Percentiles rank a stretch among this genome's conserved stretches.
These are phyloP conservation scores for Talaromyces sp. DNA, from an alignment of 2,329 filamentous ascomycete genomes.

Conservation along the genomic window DNA sequence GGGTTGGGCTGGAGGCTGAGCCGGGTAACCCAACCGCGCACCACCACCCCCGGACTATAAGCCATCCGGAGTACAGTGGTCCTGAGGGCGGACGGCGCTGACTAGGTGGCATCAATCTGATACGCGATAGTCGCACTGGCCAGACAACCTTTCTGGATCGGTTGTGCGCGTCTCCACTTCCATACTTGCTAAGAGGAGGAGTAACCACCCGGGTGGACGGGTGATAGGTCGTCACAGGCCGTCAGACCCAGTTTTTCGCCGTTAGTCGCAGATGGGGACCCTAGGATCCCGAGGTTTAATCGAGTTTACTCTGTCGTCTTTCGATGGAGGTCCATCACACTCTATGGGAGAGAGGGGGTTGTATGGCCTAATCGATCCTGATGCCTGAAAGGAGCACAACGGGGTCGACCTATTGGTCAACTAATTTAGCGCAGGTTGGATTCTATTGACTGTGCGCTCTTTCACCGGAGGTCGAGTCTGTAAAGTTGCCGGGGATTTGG, in stretches of 20 bases:
- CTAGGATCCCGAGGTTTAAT: conserved; percentile 16
- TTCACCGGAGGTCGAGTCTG: too few relatives aligned
- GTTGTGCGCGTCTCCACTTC: conserved; percentile 13
- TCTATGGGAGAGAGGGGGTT: neutral
- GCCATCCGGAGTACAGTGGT: conserved; percentile 9
- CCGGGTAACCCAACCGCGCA: neutral
- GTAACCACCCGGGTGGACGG: neutral
- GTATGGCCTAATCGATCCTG: neutral
- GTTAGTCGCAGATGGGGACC: conserved; percentile 10
- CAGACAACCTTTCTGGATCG: conserved; percentile 7
- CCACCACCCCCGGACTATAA: neutral
- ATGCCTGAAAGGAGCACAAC: neutral
- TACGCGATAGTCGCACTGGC: conserved; percentile 3
- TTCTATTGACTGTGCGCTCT: neutral
- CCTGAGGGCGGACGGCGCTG: conserved; percentile 1
- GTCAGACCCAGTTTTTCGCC: conserved; percentile 24
- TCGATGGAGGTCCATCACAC: conserved; percentile 12
- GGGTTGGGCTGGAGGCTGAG: neutral
- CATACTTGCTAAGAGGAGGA: conserved; percentile 6
- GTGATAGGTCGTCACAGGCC: conserved; percentile 12
- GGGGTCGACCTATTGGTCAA: neutral
- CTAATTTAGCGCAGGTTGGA: neutral
- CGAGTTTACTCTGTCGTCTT: conserved; percentile 1
- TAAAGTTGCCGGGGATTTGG: too few relatives aligned
- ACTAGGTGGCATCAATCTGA: conserved; percentile 11